Conservation (phyloP, 164 flowering plant species). For the Dillenia turbinata region DNA sequence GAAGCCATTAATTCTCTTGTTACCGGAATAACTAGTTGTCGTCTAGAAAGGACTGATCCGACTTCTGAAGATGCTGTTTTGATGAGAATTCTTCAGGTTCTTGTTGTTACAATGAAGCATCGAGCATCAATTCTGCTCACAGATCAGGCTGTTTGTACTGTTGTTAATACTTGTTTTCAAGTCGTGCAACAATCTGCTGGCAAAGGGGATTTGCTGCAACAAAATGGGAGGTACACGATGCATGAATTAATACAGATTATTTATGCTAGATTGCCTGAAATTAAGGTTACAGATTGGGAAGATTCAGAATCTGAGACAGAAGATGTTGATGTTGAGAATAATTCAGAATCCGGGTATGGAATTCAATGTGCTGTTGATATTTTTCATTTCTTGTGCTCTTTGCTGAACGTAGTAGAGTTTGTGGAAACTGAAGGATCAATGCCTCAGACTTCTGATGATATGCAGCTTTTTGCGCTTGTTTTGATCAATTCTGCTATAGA, state of each 20-base stretch:
- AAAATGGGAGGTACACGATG: constrained; percentile 68
- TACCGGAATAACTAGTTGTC: constrained; percentile 50
- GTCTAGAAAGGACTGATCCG: constrained; percentile 53
- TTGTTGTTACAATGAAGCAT: constrained; percentile 49
- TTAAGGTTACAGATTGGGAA: constrained; percentile 40
- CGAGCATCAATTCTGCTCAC: constrained; percentile 45
- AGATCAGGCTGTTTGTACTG: constrained; percentile 64
- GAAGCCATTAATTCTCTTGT: constrained; percentile 57
- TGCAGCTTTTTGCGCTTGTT: constrained; percentile 70
- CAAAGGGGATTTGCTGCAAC: constrained; percentile 71
- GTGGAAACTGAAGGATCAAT: constrained; percentile 48
- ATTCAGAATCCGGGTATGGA: constrained; percentile 51
- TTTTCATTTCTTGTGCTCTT: constrained; percentile 75
- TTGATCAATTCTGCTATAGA: constrained; percentile 82
- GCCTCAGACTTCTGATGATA: constrained; percentile 49
- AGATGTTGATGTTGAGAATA: constrained; percentile 23
- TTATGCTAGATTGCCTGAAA: constrained; percentile 51
- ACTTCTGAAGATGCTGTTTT: constrained; percentile 51
- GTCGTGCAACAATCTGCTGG: constrained; percentile 61
- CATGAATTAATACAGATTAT: constrained; percentile 68
- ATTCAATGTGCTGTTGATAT: constrained; percentile 57
- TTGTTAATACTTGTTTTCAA: constrained; percentile 74
- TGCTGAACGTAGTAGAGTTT: constrained; percentile 60
- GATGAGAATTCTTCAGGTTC: constrained; percentile 61
- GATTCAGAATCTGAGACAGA: constrained; percentile 45